Base-by-base conservation (phyloP, 129 eudicot genomes). In the Rutidosis leptorrhynchoides region DNA sequence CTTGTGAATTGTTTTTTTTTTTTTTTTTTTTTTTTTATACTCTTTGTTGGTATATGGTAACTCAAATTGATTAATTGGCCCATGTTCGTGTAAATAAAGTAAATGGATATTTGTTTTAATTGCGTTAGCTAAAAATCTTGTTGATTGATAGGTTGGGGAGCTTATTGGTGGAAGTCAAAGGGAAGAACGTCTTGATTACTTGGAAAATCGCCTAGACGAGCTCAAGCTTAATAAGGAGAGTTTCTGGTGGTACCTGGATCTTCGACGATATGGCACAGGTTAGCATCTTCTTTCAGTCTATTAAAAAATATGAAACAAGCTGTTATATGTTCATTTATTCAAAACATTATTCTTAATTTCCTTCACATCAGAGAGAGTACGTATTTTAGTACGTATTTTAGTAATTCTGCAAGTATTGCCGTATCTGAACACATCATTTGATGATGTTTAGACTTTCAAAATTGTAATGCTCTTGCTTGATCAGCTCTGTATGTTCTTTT, bases 101-200 rank as follows among this genome's bases (percentile, higher is more conserved):
- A 11, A 54, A 21, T 22, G 28, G 60, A 20, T 53, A 20, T 62
- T 32, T 42, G 30, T 11, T 24, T 28, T 22, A 42, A 14, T 20
- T 15, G 3, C 12, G 15, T 40, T 53, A 12, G 32, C 46, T 53
- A 37, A 26, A 16, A 25, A 17, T 62, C 2, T 2, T 74, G 15
- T 67, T 51, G 29, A 46, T 56, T 76, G 64, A 45, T 77, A 93
- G 98, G 78, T 93, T 78, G 97, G 99, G n/a, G 99, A 89, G 78
- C 99, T 89, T 48, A 89, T 94, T 75, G 99, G 99, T 73, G 99
- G 99, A 81, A 94, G 99, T 79, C 99, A 94, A 83, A 89, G 99
- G 80, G 99, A 94, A 80, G 99, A 94, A 59, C 96, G 99, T 28
- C 95, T 94, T 53, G 90, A 86, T 5, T 77, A 53, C 56, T 62